These are phyloP conservation scores for Begonia masoniana DNA, from an alignment of 306 rosid genomes.

Conservation along the genomic window DNA sequence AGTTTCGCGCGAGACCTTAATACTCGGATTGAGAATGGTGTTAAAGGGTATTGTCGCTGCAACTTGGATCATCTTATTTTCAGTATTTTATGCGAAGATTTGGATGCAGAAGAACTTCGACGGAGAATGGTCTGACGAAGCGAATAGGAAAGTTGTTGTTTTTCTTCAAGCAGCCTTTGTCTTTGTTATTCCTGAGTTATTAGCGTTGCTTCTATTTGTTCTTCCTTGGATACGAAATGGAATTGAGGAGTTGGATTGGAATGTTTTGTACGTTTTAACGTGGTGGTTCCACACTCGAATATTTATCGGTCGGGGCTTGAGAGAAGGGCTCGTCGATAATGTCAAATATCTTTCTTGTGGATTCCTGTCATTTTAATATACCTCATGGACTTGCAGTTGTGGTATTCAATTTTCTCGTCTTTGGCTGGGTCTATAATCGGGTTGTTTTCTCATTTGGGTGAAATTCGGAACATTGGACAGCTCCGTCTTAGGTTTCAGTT, in stretches of 20 bases:
- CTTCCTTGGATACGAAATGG: slow-evolving; percentile 68
- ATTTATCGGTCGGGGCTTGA: slow-evolving; percentile 80
- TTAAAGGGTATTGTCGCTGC: slow-evolving; percentile 52
- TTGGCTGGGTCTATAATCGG: slow-evolving; percentile 49
- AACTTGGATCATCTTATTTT: slow-evolving; percentile 63
- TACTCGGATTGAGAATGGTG: slow-evolving; percentile 81
- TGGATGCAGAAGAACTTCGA: slow-evolving; percentile 60
- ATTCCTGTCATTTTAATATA: slow-evolving; percentile 66
- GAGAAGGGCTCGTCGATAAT: slow-evolving; percentile 67
- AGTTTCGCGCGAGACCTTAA: slow-evolving; percentile 59
- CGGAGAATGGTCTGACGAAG: slow-evolving; percentile 47
- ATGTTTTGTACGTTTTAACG: slow-evolving; percentile 42
- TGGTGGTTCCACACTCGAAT: slow-evolving; percentile 93
- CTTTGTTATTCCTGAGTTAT: slow-evolving; percentile 57
- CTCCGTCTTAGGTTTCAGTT: slow-evolving; percentile 87
- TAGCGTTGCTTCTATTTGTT: slow-evolving; percentile 48
- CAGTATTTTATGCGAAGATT: slow-evolving; percentile 54
- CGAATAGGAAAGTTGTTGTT: slow-evolving; percentile 39
- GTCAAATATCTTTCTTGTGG: slow-evolving; percentile 68
- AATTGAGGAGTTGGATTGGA: slow-evolving; percentile 53
- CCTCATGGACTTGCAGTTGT: slow-evolving; percentile 91
- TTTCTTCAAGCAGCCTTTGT: slow-evolving; percentile 50
- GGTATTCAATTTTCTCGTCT: slow-evolving; percentile 78
- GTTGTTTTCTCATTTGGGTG: slow-evolving; percentile 86
- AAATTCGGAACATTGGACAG: slow-evolving; percentile 65